These are phyloP conservation scores for Scortechinia acanthostroma DNA, from an alignment of 2,329 filamentous ascomycete species.

Conservation along the genomic window DNA sequence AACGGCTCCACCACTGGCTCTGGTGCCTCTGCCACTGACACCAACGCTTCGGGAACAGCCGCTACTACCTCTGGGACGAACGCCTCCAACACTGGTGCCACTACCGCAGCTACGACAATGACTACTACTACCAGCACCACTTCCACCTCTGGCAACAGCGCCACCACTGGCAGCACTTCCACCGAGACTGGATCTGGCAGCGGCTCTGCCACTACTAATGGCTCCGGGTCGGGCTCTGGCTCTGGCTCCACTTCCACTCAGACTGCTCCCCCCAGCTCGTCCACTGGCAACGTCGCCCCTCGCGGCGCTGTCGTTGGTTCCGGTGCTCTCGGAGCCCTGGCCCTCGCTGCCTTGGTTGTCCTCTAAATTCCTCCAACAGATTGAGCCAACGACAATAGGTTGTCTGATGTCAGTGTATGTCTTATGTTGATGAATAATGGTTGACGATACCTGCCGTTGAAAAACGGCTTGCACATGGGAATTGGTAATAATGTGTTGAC, in stretches of 20 bases:
- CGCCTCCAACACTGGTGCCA: too few relatives aligned
- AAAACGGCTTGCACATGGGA: background rate
- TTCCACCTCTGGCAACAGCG: background rate
- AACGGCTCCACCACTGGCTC: background rate
- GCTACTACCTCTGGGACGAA: too few relatives aligned
- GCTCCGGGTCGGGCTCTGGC: background rate
- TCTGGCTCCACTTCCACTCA: background rate
- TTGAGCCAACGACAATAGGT: too few relatives aligned
- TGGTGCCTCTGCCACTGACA: too few relatives aligned
- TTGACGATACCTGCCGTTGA: background rate
- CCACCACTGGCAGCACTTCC: background rate
- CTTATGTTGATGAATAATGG: background rate
- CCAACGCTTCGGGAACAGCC: too few relatives aligned
- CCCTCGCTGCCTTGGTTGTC: background rate
- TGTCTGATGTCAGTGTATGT: background rate
- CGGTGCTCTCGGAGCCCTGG: background rate
- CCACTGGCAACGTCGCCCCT: background rate
- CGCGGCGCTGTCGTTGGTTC: background rate
- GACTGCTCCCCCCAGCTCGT: background rate
- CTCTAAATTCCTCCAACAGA: too few relatives aligned
- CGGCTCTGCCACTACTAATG: background rate
- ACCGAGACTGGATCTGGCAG: background rate
- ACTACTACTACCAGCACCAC: background rate
- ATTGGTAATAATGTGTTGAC: background rate
- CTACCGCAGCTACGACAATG: background rate